These are phyloP conservation scores for Microbotryomycetes sp. DNA, from an alignment of 1,284 basidiomycete species.

Conservation along the genomic window DNA sequence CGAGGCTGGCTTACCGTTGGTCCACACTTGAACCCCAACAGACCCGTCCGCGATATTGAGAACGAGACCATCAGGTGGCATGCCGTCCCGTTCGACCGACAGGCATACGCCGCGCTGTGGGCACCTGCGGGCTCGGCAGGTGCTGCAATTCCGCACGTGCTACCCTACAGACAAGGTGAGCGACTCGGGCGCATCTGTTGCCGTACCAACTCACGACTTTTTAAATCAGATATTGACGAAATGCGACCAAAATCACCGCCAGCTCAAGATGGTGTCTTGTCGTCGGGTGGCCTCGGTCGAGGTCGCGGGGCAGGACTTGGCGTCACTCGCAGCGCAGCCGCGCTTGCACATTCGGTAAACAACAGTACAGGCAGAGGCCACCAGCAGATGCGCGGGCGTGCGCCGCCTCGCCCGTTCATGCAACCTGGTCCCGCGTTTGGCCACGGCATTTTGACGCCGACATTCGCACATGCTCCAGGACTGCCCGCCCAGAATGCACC, in stretches of 20 bases:
- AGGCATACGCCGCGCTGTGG: constrained; percentile 34
- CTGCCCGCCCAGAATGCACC: no score
- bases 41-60: background rate
- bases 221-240: constrained; percentile 61
- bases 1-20: constrained; percentile 90
- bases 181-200: constrained; percentile 41
- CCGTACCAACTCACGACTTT: constrained; percentile 15
- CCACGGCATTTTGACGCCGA: background rate
- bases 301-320: constrained; percentile 35
- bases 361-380: constrained; percentile 5
- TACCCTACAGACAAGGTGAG: constrained; percentile 44
- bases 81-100: constrained; percentile 51
- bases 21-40: constrained; percentile 50
- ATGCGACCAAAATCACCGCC: constrained; percentile 80
- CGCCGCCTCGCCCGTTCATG: constrained; percentile 8
- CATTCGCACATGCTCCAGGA: constrained; percentile 9
- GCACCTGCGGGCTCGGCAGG: background rate
- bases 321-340: constrained; percentile 29
- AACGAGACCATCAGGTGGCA: constrained; percentile 34
- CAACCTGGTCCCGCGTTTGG: background rate
- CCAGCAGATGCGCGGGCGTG: constrained; percentile 17
- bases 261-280: constrained; percentile 29
- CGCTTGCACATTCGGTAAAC: constrained; percentile 12
- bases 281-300: constrained; percentile 38
- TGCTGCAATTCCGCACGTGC: background rate